Evolutionary conservation across 805 yeast species (phyloP).

Genomic region (Vanderwaltozyma yarrowii): DNA sequence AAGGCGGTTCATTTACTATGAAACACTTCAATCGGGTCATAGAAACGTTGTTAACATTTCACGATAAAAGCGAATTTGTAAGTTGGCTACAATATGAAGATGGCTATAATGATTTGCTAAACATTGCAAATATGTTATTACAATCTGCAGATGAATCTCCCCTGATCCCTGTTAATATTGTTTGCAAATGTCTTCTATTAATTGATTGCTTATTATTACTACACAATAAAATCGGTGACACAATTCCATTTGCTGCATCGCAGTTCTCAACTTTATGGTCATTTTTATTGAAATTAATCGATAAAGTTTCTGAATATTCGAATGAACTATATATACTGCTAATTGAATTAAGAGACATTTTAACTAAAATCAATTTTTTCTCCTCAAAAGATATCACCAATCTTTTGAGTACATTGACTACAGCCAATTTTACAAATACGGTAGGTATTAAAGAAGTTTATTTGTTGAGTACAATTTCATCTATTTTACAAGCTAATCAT

Average conservation of each 20-base stretch:
- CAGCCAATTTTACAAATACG: slow-evolving; percentile 1
- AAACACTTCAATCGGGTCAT: slow-evolving; percentile 19
- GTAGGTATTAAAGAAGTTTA: slow-evolving; percentile 10
- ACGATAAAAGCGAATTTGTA: slow-evolving; percentile 4
- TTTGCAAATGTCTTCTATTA: slow-evolving; percentile 19
- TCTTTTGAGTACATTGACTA: slow-evolving; percentile 11
- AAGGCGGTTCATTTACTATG: slow-evolving; percentile 21
- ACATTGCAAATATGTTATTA: slow-evolving; percentile 13
- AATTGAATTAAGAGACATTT: slow-evolving; percentile 17
- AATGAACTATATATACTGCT: slow-evolving; percentile 19
- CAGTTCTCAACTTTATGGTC: slow-evolving; percentile 14
- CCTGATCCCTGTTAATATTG: slow-evolving; percentile 20
- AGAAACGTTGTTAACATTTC: slow-evolving; percentile 10
- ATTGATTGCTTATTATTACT: slow-evolving; percentile 13
- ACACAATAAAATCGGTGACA: neutral
- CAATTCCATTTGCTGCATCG: neutral
- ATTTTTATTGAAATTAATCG: slow-evolving; percentile 9
- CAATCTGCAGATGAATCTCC: slow-evolving; percentile 18
- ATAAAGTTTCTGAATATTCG: slow-evolving; percentile 14
- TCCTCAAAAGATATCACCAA: slow-evolving; percentile 9
- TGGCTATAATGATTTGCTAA: slow-evolving; percentile 19
- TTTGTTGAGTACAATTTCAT: slow-evolving; percentile 11
- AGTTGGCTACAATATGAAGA: slow-evolving; percentile 17
- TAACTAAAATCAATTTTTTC: slow-evolving; percentile 10
- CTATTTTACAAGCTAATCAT: slow-evolving; percentile 4